Percentiles rank a stretch among this genome's conserved stretches.
Conservation (phyloP, 2,329 filamentous ascomycete species). For the Juglanconis sp. region DNA sequence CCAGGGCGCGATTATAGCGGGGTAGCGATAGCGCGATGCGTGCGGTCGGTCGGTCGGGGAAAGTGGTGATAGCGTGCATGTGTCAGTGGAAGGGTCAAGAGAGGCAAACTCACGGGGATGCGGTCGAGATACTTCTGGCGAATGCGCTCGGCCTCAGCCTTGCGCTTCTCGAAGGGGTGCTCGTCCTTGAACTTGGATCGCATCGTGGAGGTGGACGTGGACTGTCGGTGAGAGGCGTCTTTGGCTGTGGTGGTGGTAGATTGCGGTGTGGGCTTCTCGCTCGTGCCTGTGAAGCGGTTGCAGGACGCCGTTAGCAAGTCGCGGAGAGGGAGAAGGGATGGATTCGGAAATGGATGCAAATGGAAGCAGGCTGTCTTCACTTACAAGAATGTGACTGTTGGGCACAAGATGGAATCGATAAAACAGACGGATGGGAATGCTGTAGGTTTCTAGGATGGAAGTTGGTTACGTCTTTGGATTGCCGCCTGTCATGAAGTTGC, state of each 20-base stretch:
- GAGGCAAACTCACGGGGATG: slow-evolving; percentile 76
- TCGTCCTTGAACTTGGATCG: slow-evolving; percentile 99
- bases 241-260: slow-evolving; percentile 18
- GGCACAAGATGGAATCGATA: too few relatives aligned
- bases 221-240: slow-evolving; percentile 18
- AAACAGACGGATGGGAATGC: too few relatives aligned
- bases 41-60: background rate
- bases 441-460: too few relatives aligned
- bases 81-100: slow-evolving; percentile 8
- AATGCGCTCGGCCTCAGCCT: slow-evolving; percentile 99
- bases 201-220: slow-evolving; percentile 59
- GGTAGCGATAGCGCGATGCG: slow-evolving; percentile 9
- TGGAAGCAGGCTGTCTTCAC: too few relatives aligned
- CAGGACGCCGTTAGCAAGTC: too few relatives aligned
- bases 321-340: too few relatives aligned
- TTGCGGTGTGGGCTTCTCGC: slow-evolving; percentile 11
- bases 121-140: slow-evolving; percentile 98
- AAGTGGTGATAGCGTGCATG: background rate
- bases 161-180: slow-evolving; percentile 99
- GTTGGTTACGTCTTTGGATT: background rate
- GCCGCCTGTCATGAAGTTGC: background rate
- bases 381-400: too few relatives aligned
- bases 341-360: too few relatives aligned
- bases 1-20: background rate
- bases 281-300: background rate